phyloP scores from a whole-genome alignment of 495 filamentous ascomycete genomes.

The Hypoxylon fuscum region DNA sequence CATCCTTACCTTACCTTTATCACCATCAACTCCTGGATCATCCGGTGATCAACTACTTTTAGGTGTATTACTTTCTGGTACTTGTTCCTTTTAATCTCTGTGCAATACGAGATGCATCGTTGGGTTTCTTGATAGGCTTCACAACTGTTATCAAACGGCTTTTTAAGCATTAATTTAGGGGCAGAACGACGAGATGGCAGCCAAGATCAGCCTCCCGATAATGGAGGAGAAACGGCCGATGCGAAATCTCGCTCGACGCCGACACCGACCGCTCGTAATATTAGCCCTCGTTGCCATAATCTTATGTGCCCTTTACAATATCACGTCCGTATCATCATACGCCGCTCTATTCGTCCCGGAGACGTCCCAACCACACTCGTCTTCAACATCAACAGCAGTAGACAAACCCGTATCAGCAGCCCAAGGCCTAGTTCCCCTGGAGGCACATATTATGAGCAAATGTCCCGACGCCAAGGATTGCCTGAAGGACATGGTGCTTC shows the following conservation, averaged over 20 bases:
- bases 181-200: conserved; percentile 32
- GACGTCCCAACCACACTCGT: background rate
- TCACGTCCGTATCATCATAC: conserved; percentile 31
- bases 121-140: conserved; percentile 4
- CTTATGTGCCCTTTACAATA: conserved; percentile 38
- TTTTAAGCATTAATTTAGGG: background rate
- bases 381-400: background rate
- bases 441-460: conserved; percentile 95
- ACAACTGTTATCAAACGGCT: background rate
- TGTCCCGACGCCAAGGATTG: conserved; percentile 89
- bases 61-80: conserved; percentile 5
- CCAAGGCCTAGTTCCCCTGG: conserved; percentile 69
- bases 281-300: conserved; percentile 36
- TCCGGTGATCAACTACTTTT: background rate
- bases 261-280: conserved; percentile 38
- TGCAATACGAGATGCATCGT: conserved; percentile 9
- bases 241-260: conserved; percentile 38
- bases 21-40: conserved; percentile 6
- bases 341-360: conserved; percentile 19
- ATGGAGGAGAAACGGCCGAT: conserved; percentile 48
- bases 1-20: conserved; percentile 11
- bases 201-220: conserved; percentile 38
- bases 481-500: conserved; percentile 80
- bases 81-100: background rate
- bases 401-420: conserved; percentile 7